A percentile compares a stretch with the other conserved stretches of the same genome.
phyloP scores from a whole-genome alignment of 2,329 filamentous ascomycete species.

The Basipetospora chlamydospora region DNA sequence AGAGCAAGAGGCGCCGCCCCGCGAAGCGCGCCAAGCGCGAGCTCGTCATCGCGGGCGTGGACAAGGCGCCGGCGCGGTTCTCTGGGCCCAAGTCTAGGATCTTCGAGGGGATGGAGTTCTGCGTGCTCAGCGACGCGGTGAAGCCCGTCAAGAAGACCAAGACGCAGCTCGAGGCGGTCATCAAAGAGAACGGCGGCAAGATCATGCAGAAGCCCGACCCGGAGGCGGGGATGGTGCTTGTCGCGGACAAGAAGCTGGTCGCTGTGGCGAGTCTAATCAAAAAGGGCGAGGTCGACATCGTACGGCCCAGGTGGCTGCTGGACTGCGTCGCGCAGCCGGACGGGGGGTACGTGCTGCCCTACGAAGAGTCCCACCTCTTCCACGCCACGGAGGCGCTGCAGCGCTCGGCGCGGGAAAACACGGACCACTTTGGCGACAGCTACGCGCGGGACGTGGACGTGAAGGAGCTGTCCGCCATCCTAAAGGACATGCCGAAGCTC shows the following conservation, averaged over 20 bases:
- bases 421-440: conserved; percentile 71
- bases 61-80: conserved; percentile 27
- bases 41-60: conserved; percentile 57
- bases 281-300: conserved; percentile 51
- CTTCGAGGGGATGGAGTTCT: conserved; percentile 68
- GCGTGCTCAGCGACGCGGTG: conserved; percentile 63
- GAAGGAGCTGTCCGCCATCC: conserved; percentile 43
- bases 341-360: conserved; percentile 48
- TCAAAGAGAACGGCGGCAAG: conserved; percentile 71
- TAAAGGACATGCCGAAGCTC: conserved; percentile 36
- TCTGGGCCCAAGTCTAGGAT: conserved; percentile 44
- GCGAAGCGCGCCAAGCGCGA: conserved; percentile 54
- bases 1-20: conserved; percentile 43
- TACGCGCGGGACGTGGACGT: conserved; percentile 56
- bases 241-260: conserved; percentile 68
- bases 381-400: conserved; percentile 44
- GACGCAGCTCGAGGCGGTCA: conserved; percentile 59
- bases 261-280: conserved; percentile 77
- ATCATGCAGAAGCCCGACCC: conserved; percentile 58
- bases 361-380: conserved; percentile 54
- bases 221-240: conserved; percentile 47
- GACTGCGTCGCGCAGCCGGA: conserved; percentile 56
- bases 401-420: conserved; percentile 41
- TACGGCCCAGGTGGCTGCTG: conserved; percentile 68
- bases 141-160: conserved; percentile 62